Percentiles rank a stretch among this genome's conserved stretches.
Conservation (phyloP, 306 rosid species). For the Corylus avellana region DNA sequence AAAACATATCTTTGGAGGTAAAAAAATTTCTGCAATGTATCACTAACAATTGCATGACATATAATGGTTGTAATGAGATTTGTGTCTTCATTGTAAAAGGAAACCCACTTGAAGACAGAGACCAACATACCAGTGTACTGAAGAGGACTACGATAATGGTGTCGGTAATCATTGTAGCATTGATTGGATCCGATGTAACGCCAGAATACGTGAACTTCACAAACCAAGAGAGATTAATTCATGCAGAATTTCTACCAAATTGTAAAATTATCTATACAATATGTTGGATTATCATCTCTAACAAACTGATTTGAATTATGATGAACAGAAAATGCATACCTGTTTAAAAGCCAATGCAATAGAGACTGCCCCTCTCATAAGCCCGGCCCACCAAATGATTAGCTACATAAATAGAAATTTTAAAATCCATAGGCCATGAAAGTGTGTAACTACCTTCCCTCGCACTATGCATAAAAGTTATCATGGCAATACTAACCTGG, state of each 20-base stretch:
- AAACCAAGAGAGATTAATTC: constrained; percentile 22
- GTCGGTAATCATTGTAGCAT: constrained; percentile 79
- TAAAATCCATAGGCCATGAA: constrained; percentile 7
- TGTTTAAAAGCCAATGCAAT: constrained; percentile 94
- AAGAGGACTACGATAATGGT: constrained; percentile 84
- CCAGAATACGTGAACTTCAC: constrained; percentile 82
- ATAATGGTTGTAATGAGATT: neutral
- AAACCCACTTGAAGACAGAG: neutral
- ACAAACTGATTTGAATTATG: constrained; percentile 6
- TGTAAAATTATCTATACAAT: neutral
- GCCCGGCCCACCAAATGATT: constrained; percentile 95
- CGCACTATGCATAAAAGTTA: neutral
- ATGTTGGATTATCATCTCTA: neutral
- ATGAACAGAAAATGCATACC: constrained; percentile 34
- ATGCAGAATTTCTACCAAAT: neutral
- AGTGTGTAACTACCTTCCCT: neutral
- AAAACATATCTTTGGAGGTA: neutral
- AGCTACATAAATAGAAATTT: constrained; percentile 40
- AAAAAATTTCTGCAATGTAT: too few species aligned
- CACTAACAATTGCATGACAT: neutral
- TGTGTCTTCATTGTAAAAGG: neutral
- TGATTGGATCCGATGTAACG: constrained; percentile 63
- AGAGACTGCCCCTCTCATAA: constrained; percentile 92
- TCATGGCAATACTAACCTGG: constrained; percentile 50
- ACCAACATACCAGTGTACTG: constrained; percentile 66